These are phyloP conservation scores for Isochrysis galbana DNA, from an alignment of 78 protist genomes.

Conservation along the genomic window DNA sequence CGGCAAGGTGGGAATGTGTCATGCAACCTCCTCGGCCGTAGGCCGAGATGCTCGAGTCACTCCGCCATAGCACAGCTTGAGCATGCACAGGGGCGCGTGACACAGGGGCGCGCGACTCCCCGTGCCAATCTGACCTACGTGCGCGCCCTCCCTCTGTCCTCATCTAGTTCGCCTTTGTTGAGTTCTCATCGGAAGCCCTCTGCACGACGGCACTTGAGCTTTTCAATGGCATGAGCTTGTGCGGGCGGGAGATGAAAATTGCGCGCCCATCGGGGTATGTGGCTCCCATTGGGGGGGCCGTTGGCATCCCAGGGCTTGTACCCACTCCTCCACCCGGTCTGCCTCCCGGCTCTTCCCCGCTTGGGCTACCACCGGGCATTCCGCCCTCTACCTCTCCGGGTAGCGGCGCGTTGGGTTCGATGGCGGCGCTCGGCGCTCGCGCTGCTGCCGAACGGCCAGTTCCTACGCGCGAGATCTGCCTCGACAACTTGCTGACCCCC, in stretches of 20 bases:
- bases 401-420: not conserved
- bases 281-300: not conserved
- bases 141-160: too few relatives aligned
- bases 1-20: too few relatives aligned
- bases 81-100: too few relatives aligned
- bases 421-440: not conserved
- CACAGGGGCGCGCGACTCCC: too few relatives aligned
- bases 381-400: not conserved
- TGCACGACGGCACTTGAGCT: not conserved
- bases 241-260: not conserved
- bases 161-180: slow-evolving; percentile 21
- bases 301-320: too few relatives aligned
- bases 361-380: not conserved
- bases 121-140: too few relatives aligned
- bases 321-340: too few relatives aligned
- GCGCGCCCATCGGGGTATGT: not conserved
- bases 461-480: not conserved
- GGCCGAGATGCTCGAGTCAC: too few relatives aligned
- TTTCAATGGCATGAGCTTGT: not conserved
- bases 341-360: too few relatives aligned
- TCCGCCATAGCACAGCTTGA: too few relatives aligned
- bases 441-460: not conserved
- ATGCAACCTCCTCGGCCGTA: too few relatives aligned
- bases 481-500: not conserved
- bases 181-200: not conserved